These are phyloP conservation scores for Coemansia sp. DNA, from an alignment of 192 early-diverging fungal species.

Conservation along the genomic window DNA sequence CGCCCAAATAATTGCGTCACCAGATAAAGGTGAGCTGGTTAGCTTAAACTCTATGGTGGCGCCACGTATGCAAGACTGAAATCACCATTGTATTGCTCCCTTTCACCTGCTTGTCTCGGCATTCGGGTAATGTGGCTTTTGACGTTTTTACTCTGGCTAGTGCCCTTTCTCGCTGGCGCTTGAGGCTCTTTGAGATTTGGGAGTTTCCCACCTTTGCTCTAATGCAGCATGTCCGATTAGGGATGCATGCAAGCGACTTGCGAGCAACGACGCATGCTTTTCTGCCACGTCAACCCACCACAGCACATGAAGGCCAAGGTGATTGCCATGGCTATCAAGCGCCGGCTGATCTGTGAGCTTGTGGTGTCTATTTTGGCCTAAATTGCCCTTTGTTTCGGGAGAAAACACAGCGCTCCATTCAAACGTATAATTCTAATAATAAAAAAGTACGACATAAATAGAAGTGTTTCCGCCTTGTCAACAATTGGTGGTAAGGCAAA, in stretches of 20 bases:
- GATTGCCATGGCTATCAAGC: not conserved
- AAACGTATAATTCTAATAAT: not conserved
- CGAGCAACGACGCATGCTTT: not conserved
- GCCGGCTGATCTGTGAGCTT: not conserved
- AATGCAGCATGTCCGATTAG: conserved; percentile 1
- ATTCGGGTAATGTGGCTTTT: not conserved
- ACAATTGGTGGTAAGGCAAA: not conserved
- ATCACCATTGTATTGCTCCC: not conserved
- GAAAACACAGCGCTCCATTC: not conserved
- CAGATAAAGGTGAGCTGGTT: not conserved
- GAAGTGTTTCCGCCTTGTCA: not conserved
- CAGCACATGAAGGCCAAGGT: not conserved
- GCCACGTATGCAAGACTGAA: not conserved
- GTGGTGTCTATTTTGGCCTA: not conserved
- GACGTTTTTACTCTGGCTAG: not conserved
- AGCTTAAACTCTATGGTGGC: not conserved
- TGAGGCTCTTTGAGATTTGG: not conserved
- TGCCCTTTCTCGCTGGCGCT: not conserved
- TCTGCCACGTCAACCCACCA: not conserved
- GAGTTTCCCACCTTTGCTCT: too few relatives aligned
- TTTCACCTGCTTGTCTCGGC: not conserved
- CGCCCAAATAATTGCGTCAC: not conserved
- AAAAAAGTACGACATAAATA: not conserved
- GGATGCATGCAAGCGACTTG: not conserved
- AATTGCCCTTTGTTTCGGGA: not conserved